Evolutionary conservation across 768 basidiomycete species (phyloP), one percentile per base, ranked within the genome.

Genomic region (Gyrodon lividus): DNA sequence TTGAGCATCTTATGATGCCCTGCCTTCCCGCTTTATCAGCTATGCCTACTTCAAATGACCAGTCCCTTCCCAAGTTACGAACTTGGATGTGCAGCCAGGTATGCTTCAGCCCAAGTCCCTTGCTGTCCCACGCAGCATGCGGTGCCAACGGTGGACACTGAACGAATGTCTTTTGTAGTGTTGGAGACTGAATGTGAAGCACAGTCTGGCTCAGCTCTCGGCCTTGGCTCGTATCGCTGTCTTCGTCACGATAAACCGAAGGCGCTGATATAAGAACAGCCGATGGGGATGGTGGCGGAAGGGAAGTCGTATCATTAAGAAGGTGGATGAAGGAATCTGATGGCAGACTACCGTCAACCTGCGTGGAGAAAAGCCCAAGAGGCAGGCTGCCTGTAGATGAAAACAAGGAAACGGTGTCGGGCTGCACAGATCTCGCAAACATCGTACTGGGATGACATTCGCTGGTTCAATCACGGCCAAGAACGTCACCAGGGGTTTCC

Each of bases 121-220:
- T 41, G 59, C 46, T 40, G 19, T 23, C 56, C 20, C 46, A 43
- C 33, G 52, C 47, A 30, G 50, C 38, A 19, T 40, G 43, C 40
- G 46, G 39, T 51, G 39, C 57, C 57, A 54, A 54, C 19, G 77
- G 72, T 14, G 89, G 89, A 58, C 77, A 83, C 7, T 79, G 82
- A 31, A 92, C 78, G 60, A 77, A 91, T 0, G 89, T 87, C 46
- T 74, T 83, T 46, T 71, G 77, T 30, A 89, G 59, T 12, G 84
- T 85, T 22, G 89, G 89, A 5, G 87, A 89, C 60, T 92, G 89
- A 43, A 92, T 76, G 55, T 92, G 89, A 13, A 92, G 75, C 1
- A 89, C 87, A 1, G 82, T 84, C 64, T 89, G 86, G 51, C 75
- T 71, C 5, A 89, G 71, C 26, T 62, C 41, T 52, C 65, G 65